Conservation (phyloP, 768 basidiomycete species). For the Gloeopeniophorella convolvens region DNA sequence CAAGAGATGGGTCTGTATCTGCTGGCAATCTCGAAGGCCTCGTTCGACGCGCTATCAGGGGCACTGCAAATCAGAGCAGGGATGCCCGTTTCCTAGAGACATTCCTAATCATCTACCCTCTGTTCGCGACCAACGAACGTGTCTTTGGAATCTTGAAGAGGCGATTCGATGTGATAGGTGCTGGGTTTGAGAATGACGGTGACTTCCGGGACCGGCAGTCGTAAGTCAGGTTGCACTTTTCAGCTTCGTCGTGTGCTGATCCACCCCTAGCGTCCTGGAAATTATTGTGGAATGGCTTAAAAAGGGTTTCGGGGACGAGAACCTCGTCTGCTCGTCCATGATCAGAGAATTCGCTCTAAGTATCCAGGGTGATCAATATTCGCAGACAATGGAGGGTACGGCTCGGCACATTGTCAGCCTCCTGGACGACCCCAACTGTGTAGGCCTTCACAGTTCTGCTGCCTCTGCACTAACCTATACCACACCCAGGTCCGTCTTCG, state of each 20-base stretch:
- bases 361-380: not conserved
- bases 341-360: slow-evolving; percentile 1
- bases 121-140: slow-evolving; percentile 4
- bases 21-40: slow-evolving; percentile 13
- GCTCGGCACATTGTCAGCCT: not conserved
- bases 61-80: not conserved
- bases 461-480: not conserved
- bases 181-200: not conserved
- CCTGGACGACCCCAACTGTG: not conserved
- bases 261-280: slow-evolving; percentile 2
- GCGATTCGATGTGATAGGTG: not conserved
- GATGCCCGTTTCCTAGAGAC: not conserved
- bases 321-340: not conserved
- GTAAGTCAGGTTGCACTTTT: not conserved
- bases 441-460: not conserved
- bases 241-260: not conserved
- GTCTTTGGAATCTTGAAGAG: slow-evolving; percentile 8
- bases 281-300: slow-evolving; percentile 13
- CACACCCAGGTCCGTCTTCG: slow-evolving; percentile 1
- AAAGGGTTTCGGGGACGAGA: slow-evolving; percentile 11
- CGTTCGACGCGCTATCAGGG: not conserved
- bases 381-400: slow-evolving; percentile 4
- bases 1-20: slow-evolving; percentile 6
- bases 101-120: slow-evolving; percentile 8
- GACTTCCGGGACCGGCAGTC: not conserved